phyloP scores from a whole-genome alignment of 176 grass and related monocot species.

The Eragrostis curvula region DNA sequence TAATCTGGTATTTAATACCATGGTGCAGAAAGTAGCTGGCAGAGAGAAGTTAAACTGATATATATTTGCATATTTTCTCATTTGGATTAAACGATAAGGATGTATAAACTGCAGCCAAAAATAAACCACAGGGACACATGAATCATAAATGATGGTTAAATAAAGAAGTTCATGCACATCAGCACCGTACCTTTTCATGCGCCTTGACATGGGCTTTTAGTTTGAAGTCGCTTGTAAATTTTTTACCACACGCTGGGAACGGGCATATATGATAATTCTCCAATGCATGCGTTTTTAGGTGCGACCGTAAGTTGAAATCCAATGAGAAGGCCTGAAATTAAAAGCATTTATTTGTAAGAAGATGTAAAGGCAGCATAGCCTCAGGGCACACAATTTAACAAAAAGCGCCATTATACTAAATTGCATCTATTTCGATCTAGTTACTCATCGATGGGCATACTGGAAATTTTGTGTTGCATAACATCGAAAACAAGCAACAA shows the following conservation, averaged over 20 bases:
- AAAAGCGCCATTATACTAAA: background rate
- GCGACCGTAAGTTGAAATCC: slow-evolving; percentile 93
- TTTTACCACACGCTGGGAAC: slow-evolving; percentile 81
- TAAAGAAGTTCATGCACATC: background rate
- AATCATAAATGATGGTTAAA: background rate
- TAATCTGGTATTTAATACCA: background rate
- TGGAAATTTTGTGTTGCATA: background rate
- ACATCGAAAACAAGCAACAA: background rate
- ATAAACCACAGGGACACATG: background rate
- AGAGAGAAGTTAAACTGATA: slow-evolving; percentile 6
- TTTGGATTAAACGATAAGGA: background rate
- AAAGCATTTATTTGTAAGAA: slow-evolving; percentile 29
- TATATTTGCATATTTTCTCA: slow-evolving; percentile 21
- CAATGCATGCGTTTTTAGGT: slow-evolving; percentile 75
- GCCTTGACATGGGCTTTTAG: slow-evolving; percentile 75
- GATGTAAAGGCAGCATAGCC: background rate
- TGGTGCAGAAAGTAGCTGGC: background rate
- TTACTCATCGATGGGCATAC: background rate
- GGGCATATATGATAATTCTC: slow-evolving; percentile 97
- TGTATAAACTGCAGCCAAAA: background rate
- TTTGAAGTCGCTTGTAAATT: slow-evolving; percentile 85
- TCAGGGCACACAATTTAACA: background rate
- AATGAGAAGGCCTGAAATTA: slow-evolving; percentile 89
- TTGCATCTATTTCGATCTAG: background rate
- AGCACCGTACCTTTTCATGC: slow-evolving; percentile 74